Base-by-base conservation (phyloP, 1,139 yeast genomes). In the Yamadazyma triangularis region DNA sequence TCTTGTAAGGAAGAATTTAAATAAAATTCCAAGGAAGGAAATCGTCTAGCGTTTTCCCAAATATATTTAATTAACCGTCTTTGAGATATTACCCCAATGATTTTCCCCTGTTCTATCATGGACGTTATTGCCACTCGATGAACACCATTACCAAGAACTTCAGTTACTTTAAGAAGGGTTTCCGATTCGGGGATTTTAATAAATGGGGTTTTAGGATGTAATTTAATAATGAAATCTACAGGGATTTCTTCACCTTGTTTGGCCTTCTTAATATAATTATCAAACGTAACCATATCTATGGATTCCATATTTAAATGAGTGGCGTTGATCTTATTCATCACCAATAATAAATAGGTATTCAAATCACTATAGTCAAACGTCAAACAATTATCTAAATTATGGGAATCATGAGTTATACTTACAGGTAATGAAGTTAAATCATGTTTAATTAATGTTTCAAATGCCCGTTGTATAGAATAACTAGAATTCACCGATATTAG, bases 281-380 rank as follows among this genome's bases (percentile, higher is more conserved):
- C 38, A 30, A 43, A 43, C 4, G 26, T 18, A 10, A 33, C 35
- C 4, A 33, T 32, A 32, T 57, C 56, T 18, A 77, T 60, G 16
- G 56, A 53, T 15, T 52, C 50, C 15, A 50, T 43, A 33, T 48
- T 57, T 55, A 52, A 59, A 24, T 68, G 73, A 14, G 44, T 48
- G 16, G 71, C 53, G 15, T 58, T 58, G 20, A 79, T 68, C 47
- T 78, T 80, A 45, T 87, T 84, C 67, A 85, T 68, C 15, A 86
- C 84, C 40, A 86, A 61, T 41, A 86, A 62, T 42, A 86, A 63
- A 53, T 87, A 88, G 8, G 96, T 80, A 50, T 86, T 88, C 54
- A 91, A 70, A 58, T 91, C 97, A 19, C 93, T 76, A 58, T 87
- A 91, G 57, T 91, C 97, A 57, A 91, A 91, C 1, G 95, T 83